Conservation (phyloP, 2,329 filamentous ascomycete genomes). For the Microcyclospora tardicrescens region DNA sequence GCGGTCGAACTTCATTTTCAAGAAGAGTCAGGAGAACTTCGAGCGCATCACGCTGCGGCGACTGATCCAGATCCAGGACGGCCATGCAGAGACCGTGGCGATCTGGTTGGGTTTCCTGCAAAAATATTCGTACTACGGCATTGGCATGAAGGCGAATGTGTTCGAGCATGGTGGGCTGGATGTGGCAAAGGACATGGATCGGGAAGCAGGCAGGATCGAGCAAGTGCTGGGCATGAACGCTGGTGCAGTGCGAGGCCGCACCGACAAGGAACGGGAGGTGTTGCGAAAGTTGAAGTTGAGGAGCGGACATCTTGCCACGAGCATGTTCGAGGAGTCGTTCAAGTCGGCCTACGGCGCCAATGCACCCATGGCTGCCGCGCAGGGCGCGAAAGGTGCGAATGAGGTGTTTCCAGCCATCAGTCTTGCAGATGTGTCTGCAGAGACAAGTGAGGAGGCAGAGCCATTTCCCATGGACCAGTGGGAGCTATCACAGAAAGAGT, state of each 20-base stretch:
- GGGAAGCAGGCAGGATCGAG: constrained; percentile 19
- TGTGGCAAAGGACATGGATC: constrained; percentile 22
- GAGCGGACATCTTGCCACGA: constrained; percentile 5
- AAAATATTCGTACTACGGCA: constrained; percentile 88
- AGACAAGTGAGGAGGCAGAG: background rate
- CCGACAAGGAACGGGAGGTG: constrained; percentile 11
- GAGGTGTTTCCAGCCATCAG: constrained; percentile 2
- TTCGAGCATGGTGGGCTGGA: constrained; percentile 63
- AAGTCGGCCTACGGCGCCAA: constrained; percentile 19
- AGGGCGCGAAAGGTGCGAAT: constrained; percentile 9
- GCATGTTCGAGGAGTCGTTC: constrained; percentile 14
- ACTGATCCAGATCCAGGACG: constrained; percentile 85
- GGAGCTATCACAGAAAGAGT: background rate
- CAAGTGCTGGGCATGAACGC: constrained; percentile 17
- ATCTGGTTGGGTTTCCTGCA: constrained; percentile 84
- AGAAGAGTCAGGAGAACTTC: constrained; percentile 97
- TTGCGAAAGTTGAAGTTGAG: constrained; percentile 7
- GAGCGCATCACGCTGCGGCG: constrained; percentile 78
- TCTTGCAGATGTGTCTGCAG: background rate
- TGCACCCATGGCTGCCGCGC: constrained; percentile 14
- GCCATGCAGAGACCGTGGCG: constrained; percentile 75
- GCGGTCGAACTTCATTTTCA: constrained; percentile 79
- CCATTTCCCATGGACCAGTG: background rate
- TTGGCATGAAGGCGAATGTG: constrained; percentile 97
- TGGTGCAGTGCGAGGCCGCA: constrained; percentile 10